Evolutionary conservation across 495 filamentous ascomycete genomes (phyloP).

Genomic region (Xylaria venustula): DNA sequence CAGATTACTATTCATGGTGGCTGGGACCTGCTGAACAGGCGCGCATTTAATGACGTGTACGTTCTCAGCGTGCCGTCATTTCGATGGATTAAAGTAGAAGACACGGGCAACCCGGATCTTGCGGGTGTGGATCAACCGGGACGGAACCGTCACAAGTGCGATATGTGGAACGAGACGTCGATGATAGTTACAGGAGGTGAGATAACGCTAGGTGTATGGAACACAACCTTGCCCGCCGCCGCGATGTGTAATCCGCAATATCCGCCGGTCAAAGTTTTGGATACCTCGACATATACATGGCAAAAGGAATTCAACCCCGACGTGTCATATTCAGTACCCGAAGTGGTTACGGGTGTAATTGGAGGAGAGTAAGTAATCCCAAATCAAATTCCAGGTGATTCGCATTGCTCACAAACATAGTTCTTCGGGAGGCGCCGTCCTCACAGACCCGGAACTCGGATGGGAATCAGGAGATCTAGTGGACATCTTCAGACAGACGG

Average conservation of each 20-base stretch:
- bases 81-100: constrained; percentile 50
- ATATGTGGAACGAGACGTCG: constrained; percentile 26
- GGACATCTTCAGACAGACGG: constrained; percentile 7
- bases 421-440: constrained; percentile 6
- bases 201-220: constrained; percentile 24
- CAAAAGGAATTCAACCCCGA: constrained; percentile 37
- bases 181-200: constrained; percentile 50
- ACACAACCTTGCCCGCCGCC: constrained; percentile 29
- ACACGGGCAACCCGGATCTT: constrained; percentile 31
- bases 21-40: constrained; percentile 16
- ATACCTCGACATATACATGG: constrained; percentile 36
- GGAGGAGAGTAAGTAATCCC: constrained; percentile 41
- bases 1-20: constrained; percentile 45
- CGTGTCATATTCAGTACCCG: constrained; percentile 43
- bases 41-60: constrained; percentile 56
- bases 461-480: constrained; percentile 20
- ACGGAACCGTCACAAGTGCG: constrained; percentile 22
- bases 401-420: background rate
- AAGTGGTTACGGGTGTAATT: constrained; percentile 37
- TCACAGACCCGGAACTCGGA: constrained; percentile 11
- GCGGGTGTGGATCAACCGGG: constrained; percentile 26
- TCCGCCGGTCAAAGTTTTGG: constrained; percentile 42
- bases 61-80: constrained; percentile 58
- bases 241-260: constrained; percentile 41
- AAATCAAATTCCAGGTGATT: background rate